phyloP scores from a whole-genome alignment of 164 flowering plant species.

The Umbilicus rupestris region DNA sequence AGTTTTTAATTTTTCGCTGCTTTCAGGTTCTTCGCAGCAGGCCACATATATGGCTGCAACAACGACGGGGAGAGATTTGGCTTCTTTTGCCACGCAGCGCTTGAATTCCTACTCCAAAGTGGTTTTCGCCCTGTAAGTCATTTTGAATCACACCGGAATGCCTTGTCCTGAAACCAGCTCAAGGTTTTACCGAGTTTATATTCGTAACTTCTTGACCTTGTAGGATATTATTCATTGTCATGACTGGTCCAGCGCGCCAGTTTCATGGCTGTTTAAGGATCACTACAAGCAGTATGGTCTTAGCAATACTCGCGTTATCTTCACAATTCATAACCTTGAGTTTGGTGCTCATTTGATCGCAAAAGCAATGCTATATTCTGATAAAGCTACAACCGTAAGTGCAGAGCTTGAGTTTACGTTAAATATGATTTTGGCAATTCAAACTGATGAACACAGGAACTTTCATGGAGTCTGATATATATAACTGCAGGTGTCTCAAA shows the following conservation, averaged over 20 bases:
- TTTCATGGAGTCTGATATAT: not conserved
- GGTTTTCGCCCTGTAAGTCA: slow-evolving; percentile 84
- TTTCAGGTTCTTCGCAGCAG: slow-evolving; percentile 59
- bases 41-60: slow-evolving; percentile 73
- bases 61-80: slow-evolving; percentile 88
- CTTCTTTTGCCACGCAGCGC: slow-evolving; percentile 93
- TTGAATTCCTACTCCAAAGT: slow-evolving; percentile 81
- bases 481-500: slow-evolving; percentile 62
- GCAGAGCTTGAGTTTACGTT: not conserved
- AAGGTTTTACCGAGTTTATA: not conserved
- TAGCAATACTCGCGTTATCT: slow-evolving; percentile 75
- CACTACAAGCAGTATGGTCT: slow-evolving; percentile 81
- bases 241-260: slow-evolving; percentile 99
- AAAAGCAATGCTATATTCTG: slow-evolving; percentile 70
- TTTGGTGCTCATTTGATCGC: slow-evolving; percentile 70
- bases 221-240: slow-evolving; percentile 99
- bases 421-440: too few species aligned
- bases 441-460: too few species aligned
- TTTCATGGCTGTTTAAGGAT: slow-evolving; percentile 89
- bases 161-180: too few species aligned
- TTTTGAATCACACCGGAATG: not conserved
- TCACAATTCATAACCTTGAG: slow-evolving; percentile 97
- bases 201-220: not conserved
- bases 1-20: not conserved
- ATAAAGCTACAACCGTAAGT: slow-evolving; percentile 95